phyloP scores from a whole-genome alignment of 2,329 filamentous ascomycete genomes.

The Polychaeton citri region DNA sequence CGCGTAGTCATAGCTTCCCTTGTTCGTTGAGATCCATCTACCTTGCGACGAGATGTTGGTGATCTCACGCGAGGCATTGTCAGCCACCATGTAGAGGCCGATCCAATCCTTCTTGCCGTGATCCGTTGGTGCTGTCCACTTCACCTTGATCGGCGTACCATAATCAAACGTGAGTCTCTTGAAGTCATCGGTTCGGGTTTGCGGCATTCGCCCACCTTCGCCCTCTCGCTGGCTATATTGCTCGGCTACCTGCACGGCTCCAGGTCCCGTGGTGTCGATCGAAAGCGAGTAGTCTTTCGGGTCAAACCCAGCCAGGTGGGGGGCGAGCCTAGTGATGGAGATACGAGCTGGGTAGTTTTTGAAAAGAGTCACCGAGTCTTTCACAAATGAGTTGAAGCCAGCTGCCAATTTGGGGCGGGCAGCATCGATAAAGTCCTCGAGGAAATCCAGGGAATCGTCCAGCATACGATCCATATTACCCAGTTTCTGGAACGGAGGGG shows the following conservation, averaged over 20 bases:
- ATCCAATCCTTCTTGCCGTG: constrained; percentile 93
- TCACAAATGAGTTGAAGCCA: constrained; percentile 74
- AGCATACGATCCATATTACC: constrained; percentile 78
- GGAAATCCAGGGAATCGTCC: constrained; percentile 73
- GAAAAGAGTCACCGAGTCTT: constrained; percentile 77
- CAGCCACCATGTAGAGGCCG: constrained; percentile 87
- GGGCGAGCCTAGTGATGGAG: constrained; percentile 64
- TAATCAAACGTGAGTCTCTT: constrained; percentile 76
- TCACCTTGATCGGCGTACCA: constrained; percentile 76
- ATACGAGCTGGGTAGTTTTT: constrained; percentile 79
- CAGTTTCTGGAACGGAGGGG: constrained; percentile 67
- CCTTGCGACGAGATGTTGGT: constrained; percentile 78
- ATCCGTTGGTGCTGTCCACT: constrained; percentile 76
- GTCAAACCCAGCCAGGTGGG: constrained; percentile 68
- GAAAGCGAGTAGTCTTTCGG: constrained; percentile 67
- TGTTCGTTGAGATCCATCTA: constrained; percentile 74
- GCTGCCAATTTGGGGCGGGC: constrained; percentile 76
- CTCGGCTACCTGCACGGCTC: constrained; percentile 31
- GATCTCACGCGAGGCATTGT: constrained; percentile 74
- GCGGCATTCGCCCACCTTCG: constrained; percentile 52
- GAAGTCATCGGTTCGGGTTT: constrained; percentile 45
- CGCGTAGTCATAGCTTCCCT: constrained; percentile 60
- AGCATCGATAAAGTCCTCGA: constrained; percentile 79
- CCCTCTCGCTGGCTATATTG: constrained; percentile 61
- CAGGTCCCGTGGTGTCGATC: constrained; percentile 50